Evolutionary conservation across 371 early-diverging fungal species (phyloP), one percentile per base, ranked within the genome.

Genomic region (Mortierella sp.): DNA sequence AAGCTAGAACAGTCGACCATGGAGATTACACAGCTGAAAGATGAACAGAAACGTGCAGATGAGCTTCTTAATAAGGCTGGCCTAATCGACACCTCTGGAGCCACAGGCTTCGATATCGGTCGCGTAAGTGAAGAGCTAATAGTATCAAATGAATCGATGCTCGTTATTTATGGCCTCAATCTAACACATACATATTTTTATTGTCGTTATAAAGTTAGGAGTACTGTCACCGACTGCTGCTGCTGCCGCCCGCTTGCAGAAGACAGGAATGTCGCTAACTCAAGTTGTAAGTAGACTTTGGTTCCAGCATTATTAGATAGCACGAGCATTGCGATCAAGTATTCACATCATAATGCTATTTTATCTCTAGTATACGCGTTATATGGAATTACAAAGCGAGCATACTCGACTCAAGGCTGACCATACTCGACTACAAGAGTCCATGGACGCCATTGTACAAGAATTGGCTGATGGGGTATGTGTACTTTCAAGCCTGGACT

Each of bases 201-300:
- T 62, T 42, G 17, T 15, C 23, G 22, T 28, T 15, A 4, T 17
- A 23, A 49, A 72, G 75, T 13, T 75, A 58, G 73, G 78, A 28
- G 61, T 87, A 2, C 53, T 91, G 35, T 89, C 91, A 34, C 88
- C 91, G 9, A 88, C 93, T 0, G 92, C 92, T 2, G 83, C 83
- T 10, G 83, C 87, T 1, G 88, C 87, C 0, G 74, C 83, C 10
- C 74, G 83, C 26, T 29, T 88, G 43, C 87, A 88, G 53, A 87
- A 84, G 54, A 68, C 86, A 45, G 89, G 85, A 64, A 84, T 82
- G 80, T 87, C 85, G 35, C 87, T 93, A 54, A 91, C 93, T 17
- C 88, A 93, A 75, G 84, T 93, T 22, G 86, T 86, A 76, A 61
- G 85, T 73, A 13, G 5, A 42, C 5, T 19, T 26, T 34, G 35